Evolutionary conservation across 371 early-diverging fungal species (phyloP).

Genomic region (Smittium culicis): DNA sequence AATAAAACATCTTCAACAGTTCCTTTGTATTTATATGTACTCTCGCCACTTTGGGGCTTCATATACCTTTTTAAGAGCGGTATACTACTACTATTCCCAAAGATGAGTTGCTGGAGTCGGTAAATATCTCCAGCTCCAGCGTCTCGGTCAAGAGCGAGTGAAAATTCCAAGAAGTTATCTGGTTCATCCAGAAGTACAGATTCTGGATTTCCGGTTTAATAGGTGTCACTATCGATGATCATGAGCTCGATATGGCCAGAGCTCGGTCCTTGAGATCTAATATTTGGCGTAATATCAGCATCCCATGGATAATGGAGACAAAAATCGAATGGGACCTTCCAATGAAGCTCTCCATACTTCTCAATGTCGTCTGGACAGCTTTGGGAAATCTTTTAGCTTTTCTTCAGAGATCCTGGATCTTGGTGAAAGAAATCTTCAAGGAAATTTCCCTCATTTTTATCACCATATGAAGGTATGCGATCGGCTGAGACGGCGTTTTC

Average conservation of each 20-base stretch:
- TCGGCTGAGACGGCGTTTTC: neutral
- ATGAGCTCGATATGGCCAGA: neutral
- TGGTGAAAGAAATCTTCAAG: neutral
- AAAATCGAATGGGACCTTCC: neutral
- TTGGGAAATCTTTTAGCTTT: neutral
- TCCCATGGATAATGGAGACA: neutral
- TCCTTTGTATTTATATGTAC: neutral
- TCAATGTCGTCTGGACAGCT: neutral
- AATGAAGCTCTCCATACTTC: neutral
- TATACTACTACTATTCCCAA: neutral
- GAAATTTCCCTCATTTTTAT: neutral
- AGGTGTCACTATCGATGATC: neutral
- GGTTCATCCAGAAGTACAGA: neutral
- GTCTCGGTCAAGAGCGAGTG: neutral
- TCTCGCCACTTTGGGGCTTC: neutral
- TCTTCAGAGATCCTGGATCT: neutral
- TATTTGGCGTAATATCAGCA: neutral
- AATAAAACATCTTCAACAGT: neutral
- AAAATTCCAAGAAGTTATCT: neutral
- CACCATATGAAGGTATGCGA: neutral
- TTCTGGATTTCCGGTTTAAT: neutral
- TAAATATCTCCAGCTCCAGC: neutral
- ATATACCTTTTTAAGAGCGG: neutral
- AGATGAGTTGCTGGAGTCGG: neutral
- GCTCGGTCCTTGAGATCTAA: neutral